These are phyloP conservation scores for Geotrichum bryndzae DNA, from an alignment of 1,139 yeast species.

Conservation along the genomic window DNA sequence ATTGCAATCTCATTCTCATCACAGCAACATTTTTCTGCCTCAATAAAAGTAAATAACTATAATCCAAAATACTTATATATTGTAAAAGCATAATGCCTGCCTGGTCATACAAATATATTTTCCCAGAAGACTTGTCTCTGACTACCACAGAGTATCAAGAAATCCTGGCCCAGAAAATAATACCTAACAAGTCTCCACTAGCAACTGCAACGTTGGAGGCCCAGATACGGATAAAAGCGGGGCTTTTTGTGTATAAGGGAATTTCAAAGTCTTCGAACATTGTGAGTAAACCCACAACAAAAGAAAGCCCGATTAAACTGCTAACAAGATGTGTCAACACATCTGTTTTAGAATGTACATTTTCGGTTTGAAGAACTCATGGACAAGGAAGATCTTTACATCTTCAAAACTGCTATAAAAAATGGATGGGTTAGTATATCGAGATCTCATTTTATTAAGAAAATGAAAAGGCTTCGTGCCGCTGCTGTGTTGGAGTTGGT, in stretches of 20 bases:
- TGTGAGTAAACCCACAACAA: neutral
- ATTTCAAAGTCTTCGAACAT: neutral
- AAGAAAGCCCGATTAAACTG: no score
- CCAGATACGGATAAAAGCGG: neutral
- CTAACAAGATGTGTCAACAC: neutral
- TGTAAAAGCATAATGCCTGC: neutral
- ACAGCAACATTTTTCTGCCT: no score
- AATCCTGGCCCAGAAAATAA: neutral
- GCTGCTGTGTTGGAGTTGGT: neutral
- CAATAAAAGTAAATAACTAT: no score
- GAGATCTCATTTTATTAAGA: neutral
- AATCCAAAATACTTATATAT: neutral
- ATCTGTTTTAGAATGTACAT: neutral
- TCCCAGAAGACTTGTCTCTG: neutral
- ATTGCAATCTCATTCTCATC: neutral
- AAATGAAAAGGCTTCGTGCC: neutral
- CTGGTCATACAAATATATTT: neutral
- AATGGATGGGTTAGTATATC: neutral
- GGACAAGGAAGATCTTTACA: neutral
- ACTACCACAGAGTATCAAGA: neutral
- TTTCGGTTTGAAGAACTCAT: neutral
- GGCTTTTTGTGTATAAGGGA: neutral
- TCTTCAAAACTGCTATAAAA: neutral
- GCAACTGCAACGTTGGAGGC: neutral
- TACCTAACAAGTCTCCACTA: neutral